These are phyloP conservation scores for Petunia axillaris DNA, from an alignment of 257 asterid genomes.

Conservation along the genomic window DNA sequence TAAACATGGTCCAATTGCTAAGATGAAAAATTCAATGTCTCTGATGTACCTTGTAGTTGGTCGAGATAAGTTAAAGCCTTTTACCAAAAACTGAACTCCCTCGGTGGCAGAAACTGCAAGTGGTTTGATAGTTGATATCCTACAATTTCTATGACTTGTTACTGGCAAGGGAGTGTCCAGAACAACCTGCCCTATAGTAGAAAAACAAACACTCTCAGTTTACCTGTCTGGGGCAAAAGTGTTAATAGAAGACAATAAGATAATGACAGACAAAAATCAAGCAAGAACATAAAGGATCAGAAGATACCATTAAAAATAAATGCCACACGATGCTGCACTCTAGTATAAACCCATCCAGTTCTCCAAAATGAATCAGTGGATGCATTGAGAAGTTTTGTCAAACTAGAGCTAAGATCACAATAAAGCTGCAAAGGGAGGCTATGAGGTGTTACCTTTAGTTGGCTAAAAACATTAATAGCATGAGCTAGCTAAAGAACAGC, in stretches of 20 bases:
- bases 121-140: conserved; percentile 71
- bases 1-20: background rate
- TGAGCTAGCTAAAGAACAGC: background rate
- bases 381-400: conserved; percentile 75
- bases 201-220: conserved; percentile 28
- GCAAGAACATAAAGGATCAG: conserved; percentile 23
- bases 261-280: conserved; percentile 13
- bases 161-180: conserved; percentile 59
- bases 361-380: conserved; percentile 80
- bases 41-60: conserved; percentile 66
- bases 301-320: conserved; percentile 74
- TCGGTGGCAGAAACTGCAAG: conserved; percentile 74
- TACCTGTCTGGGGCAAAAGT: conserved; percentile 24
- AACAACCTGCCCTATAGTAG: conserved; percentile 73
- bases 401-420: conserved; percentile 64
- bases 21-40: background rate
- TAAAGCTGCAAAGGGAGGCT: conserved; percentile 57
- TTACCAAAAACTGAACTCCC: conserved; percentile 66
- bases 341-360: conserved; percentile 86
- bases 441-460: background rate
- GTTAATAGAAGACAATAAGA: conserved; percentile 13
- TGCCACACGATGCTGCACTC: conserved; percentile 64
- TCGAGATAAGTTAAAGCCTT: conserved; percentile 64
- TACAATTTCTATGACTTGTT: conserved; percentile 47
- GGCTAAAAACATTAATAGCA: background rate